A percentile compares a stretch with the other conserved stretches of the same genome.
Conservation (phyloP, 176 grass and related monocot genomes). For the Oryza longistaminata region DNA sequence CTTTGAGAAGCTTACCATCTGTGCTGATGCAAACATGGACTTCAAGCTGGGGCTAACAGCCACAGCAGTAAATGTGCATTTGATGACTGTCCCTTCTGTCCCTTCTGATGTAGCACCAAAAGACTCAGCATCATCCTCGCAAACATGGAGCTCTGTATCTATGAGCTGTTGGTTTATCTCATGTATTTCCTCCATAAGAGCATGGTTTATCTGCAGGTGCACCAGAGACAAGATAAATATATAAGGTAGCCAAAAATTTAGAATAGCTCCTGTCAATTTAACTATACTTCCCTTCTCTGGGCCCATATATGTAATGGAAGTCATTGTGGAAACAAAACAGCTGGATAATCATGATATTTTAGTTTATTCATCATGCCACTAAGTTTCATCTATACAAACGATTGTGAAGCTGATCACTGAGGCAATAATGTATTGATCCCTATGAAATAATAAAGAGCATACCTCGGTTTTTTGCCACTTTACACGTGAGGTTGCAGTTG, state of each 20-base stretch:
- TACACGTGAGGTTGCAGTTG: conserved; percentile 75
- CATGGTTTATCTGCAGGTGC: conserved; percentile 70
- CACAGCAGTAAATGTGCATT: conserved; percentile 86
- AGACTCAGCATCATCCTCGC: conserved; percentile 66
- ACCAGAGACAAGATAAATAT: conserved; percentile 17
- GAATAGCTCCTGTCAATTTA: background rate
- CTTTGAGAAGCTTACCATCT: conserved; percentile 60
- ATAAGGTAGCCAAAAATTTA: conserved; percentile 19
- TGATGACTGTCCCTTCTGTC: conserved; percentile 74
- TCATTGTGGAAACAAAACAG: background rate
- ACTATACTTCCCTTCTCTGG: background rate
- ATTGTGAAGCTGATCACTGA: background rate
- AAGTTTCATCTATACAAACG: background rate
- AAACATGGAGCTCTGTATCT: conserved; percentile 81
- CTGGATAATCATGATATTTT: background rate
- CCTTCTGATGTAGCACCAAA: conserved; percentile 60
- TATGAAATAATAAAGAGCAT: conserved; percentile 22
- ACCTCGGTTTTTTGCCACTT: conserved; percentile 84
- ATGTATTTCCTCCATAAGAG: conserved; percentile 74
- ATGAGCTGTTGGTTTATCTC: conserved; percentile 92
- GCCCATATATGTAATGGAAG: background rate
- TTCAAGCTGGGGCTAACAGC: conserved; percentile 84
- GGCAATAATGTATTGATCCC: background rate
- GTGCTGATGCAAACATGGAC: conserved; percentile 81
- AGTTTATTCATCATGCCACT: background rate